Conservation (phyloP, 495 filamentous ascomycete species). For the Penicillium pancosmium region DNA sequence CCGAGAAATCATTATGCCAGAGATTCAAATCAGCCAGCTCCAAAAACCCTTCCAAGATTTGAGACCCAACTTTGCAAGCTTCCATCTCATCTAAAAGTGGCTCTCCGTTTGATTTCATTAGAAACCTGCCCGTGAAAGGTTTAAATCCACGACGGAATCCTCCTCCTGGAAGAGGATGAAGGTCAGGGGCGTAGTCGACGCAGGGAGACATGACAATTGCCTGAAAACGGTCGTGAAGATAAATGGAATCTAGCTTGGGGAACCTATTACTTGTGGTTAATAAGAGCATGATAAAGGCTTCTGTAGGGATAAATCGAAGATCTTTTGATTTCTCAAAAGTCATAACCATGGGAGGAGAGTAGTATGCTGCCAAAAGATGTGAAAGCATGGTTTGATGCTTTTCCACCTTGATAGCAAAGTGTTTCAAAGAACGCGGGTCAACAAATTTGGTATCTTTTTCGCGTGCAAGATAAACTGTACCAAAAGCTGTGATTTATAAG, state of each 20-base stretch:
- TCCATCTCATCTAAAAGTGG: slow-evolving; percentile 24
- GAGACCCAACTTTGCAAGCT: slow-evolving; percentile 30
- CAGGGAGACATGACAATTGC: slow-evolving; percentile 29
- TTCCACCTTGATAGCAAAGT: slow-evolving; percentile 30
- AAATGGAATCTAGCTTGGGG: slow-evolving; percentile 31
- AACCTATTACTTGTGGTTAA: slow-evolving; percentile 26
- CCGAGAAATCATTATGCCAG: slow-evolving; percentile 28
- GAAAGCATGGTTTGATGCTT: slow-evolving; percentile 13
- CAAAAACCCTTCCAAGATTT: slow-evolving; percentile 26
- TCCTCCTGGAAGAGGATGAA: slow-evolving; percentile 1
- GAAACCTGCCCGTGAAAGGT: slow-evolving; percentile 19
- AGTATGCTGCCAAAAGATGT: background rate
- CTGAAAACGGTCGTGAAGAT: slow-evolving; percentile 24
- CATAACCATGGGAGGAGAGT: slow-evolving; percentile 8
- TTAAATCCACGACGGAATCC: slow-evolving; percentile 9
- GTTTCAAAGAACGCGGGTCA: slow-evolving; percentile 1
- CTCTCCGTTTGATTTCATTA: slow-evolving; percentile 13
- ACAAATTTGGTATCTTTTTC: background rate
- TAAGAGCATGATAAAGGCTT: slow-evolving; percentile 29
- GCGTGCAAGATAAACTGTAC: slow-evolving; percentile 24
- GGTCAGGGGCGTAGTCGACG: slow-evolving; percentile 18
- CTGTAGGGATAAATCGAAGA: slow-evolving; percentile 23
- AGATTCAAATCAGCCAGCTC: slow-evolving; percentile 30
- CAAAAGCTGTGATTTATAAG: slow-evolving; percentile 28
- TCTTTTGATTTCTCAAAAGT: slow-evolving; percentile 7